These are phyloP conservation scores for Albizia julibrissin DNA, from an alignment of 306 rosid genomes.

Conservation along the genomic window DNA sequence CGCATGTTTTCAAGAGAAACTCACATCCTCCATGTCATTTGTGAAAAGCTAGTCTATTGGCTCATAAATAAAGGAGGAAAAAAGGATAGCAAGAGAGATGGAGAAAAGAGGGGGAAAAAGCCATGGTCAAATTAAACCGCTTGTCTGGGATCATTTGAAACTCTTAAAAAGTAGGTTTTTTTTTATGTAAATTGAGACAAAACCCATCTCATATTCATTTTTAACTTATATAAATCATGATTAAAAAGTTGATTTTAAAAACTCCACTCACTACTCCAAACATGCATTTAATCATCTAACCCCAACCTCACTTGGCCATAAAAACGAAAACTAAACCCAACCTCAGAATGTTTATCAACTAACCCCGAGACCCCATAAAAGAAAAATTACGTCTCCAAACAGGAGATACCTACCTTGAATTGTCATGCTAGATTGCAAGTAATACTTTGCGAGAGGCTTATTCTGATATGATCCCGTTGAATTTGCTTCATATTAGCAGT, in stretches of 20 bases:
- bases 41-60: not conserved
- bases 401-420: not conserved
- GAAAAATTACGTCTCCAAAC: not conserved
- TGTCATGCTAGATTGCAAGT: not conserved
- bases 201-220: too few species aligned
- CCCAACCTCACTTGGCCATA: too few species aligned
- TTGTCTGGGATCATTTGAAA: too few species aligned
- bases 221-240: too few species aligned
- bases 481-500: not conserved
- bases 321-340: too few species aligned
- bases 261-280: too few species aligned
- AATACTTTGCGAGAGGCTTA: not conserved
- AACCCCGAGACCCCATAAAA: not conserved
- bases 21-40: conserved; percentile 3
- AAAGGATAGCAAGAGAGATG: not conserved
- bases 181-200: too few species aligned
- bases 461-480: not conserved
- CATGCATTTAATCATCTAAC: too few species aligned
- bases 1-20: too few species aligned
- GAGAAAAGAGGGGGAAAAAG: not conserved
- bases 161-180: too few species aligned
- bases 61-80: too few species aligned
- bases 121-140: not conserved
- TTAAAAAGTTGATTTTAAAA: too few species aligned
- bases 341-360: not conserved